These are phyloP conservation scores for Xylariaceae sp. DNA, from an alignment of 2,329 filamentous ascomycete species.

Conservation along the genomic window DNA sequence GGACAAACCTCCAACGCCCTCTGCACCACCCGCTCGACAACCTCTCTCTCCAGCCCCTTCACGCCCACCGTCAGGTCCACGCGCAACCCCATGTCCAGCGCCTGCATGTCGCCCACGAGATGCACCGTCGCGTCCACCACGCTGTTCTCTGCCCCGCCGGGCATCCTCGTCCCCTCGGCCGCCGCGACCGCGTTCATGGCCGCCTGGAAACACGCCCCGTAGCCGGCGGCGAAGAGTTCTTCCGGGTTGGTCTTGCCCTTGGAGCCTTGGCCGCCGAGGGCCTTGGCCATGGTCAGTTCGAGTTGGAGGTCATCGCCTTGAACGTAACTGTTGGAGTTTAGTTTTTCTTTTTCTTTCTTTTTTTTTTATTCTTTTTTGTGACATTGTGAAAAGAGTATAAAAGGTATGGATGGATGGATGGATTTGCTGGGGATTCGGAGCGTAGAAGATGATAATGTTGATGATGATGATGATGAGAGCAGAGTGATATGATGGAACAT, in stretches of 20 bases:
- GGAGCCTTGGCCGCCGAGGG: conserved; percentile 16
- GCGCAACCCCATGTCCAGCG: conserved; percentile 19
- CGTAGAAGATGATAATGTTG: too few relatives aligned
- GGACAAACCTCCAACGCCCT: conserved; percentile 18
- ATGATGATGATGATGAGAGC: too few relatives aligned
- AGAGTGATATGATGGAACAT: too few relatives aligned
- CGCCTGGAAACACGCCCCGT: conserved; percentile 20
- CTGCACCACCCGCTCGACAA: conserved; percentile 12
- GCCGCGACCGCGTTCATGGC: conserved; percentile 19
- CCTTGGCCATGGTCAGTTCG: conserved; percentile 19
- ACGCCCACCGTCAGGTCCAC: conserved; percentile 16
- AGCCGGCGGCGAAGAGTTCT: conserved; percentile 21
- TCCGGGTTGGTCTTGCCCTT: conserved; percentile 22
- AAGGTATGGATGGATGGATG: too few relatives aligned
- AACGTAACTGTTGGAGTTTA: conserved; percentile 9
- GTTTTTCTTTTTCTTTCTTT: background rate
- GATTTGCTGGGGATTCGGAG: too few relatives aligned
- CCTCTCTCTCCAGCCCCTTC: conserved; percentile 10
- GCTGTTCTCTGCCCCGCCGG: conserved; percentile 13
- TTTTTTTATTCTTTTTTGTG: background rate
- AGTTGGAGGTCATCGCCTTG: conserved; percentile 17
- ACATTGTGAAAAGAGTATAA: too few relatives aligned
- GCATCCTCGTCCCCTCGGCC: conserved; percentile 14
- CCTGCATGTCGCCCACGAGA: conserved; percentile 20
- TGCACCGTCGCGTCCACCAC: conserved; percentile 19